phyloP scores from a whole-genome alignment of 495 filamentous ascomycete genomes.

The Aspergillus avenaceus region DNA sequence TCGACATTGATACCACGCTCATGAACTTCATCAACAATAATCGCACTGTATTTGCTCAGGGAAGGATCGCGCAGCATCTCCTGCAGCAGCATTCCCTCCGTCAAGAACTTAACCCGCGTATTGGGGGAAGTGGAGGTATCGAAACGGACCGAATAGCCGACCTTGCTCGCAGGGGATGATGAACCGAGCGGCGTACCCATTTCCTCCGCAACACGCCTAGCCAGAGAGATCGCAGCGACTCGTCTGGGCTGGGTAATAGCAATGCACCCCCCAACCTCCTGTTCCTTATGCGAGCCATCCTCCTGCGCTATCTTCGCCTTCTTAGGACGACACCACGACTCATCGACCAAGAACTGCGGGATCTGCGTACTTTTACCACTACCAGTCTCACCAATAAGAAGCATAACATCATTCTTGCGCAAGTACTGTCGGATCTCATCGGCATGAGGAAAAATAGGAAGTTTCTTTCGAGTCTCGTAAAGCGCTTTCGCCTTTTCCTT shows the following conservation, averaged over 20 bases:
- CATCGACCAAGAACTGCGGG: conserved; percentile 79
- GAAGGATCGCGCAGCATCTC: conserved; percentile 86
- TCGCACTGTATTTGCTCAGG: conserved; percentile 77
- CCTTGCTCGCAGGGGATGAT: conserved; percentile 61
- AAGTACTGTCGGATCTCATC: conserved; percentile 64
- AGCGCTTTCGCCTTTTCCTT: conserved; percentile 45
- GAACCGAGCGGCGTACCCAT: conserved; percentile 77
- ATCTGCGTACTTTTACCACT: conserved; percentile 97
- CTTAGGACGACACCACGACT: conserved; percentile 69
- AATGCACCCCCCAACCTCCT: conserved; percentile 75
- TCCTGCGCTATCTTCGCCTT: conserved; percentile 42
- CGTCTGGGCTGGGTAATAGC: conserved; percentile 92
- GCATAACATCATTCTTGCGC: conserved; percentile 66
- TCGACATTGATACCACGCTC: conserved; percentile 97
- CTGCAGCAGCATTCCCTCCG: conserved; percentile 94
- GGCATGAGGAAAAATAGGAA: conserved; percentile 78
- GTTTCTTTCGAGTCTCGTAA: conserved; percentile 51
- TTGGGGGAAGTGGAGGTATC: conserved; percentile 73
- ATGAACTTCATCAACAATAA: conserved; percentile 96
- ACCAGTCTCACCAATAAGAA: conserved; percentile 91
- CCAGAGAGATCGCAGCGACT: conserved; percentile 92
- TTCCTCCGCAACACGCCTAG: conserved; percentile 82
- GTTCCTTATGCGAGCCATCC: conserved; percentile 41
- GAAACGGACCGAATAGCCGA: conserved; percentile 93
- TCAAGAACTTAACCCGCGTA: conserved; percentile 86